Base-by-base conservation (phyloP, 129 eudicot species). In the Centaurea solstitialis region DNA sequence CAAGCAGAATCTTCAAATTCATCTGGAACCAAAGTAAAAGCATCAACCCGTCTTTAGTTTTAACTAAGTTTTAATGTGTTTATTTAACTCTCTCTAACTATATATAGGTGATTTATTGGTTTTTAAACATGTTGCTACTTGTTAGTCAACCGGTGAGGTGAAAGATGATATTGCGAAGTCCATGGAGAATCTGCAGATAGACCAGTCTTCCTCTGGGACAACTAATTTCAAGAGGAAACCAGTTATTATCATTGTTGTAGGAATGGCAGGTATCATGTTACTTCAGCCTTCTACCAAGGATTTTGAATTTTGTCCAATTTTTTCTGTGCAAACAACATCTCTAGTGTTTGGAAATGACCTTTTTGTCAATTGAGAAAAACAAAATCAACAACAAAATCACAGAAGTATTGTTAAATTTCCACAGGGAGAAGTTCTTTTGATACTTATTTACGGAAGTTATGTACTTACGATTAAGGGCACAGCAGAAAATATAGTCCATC, bases 261-360 rank as follows among this genome's bases (percentile, higher is more conserved):
- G 99, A 76, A 96, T 96, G 99, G 99, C 97, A 88, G 99, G 99
- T 95, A 89, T 68, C 2, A 17, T n/a, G n/a, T 72, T 38, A 59
- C 78, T 35, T 11, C 33, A 67, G 35, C 30, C 35, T 28, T 73
- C 20, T n/a, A n/a, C 47, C n/a, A 40, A 57, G 24, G 0, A 28
- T 33, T 70, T 53, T 12, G 23, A 18, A 3, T 64, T 50, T 50
- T 50, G 20, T 50, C 5, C 1, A 50, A 50, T 18, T 1, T 50
- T 50, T 50, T 18, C 21, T 50, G 62, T 15, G 17, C 6, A 30
- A n/a, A n/a, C n/a, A 4, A 21, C 70, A 12, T 68, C 3, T 40
- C 12, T 26, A 11, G 62, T 50, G 17, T n/a, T 6, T 17, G 62
- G 5, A 50, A 50, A 8, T 5, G 62, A 15, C 8, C 62, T 15